Evolutionary conservation across 805 yeast species (phyloP).

Genomic region (Starmerella cellae): DNA sequence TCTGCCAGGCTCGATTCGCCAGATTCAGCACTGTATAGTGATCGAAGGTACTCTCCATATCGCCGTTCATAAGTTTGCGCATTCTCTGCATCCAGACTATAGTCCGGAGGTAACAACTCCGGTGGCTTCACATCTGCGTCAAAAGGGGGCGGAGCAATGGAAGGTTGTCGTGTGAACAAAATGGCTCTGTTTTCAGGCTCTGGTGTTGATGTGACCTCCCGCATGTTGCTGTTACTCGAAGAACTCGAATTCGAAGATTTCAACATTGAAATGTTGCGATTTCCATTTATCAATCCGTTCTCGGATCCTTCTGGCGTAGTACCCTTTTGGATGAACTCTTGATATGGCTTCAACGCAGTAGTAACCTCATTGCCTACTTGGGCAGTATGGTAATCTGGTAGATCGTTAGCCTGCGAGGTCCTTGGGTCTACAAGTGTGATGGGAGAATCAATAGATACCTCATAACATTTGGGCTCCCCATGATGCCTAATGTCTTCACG

Average conservation of each 20-base stretch:
- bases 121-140: slow-evolving; percentile 34
- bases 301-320: background rate
- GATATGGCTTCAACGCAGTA: slow-evolving; percentile 17
- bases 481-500: slow-evolving; percentile 38
- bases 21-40: background rate
- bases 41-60: slow-evolving; percentile 13
- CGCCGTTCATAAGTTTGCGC: slow-evolving; percentile 17
- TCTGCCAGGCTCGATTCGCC: background rate
- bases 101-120: slow-evolving; percentile 25
- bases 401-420: slow-evolving; percentile 26
- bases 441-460: slow-evolving; percentile 89
- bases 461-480: slow-evolving; percentile 73
- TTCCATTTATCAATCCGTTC: background rate
- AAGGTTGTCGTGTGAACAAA: slow-evolving; percentile 41
- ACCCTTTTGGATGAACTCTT: slow-evolving; percentile 15
- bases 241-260: background rate
- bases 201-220: background rate
- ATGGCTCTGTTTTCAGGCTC: slow-evolving; percentile 33
- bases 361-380: slow-evolving; percentile 1
- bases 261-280: background rate
- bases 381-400: slow-evolving; percentile 27
- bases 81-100: slow-evolving; percentile 13
- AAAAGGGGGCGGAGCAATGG: slow-evolving; percentile 53
- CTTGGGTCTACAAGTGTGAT: slow-evolving; percentile 68
- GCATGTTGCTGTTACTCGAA: background rate